Evolutionary conservation across 805 yeast species (phyloP).

Genomic region (Candida ascalaphidarum): DNA sequence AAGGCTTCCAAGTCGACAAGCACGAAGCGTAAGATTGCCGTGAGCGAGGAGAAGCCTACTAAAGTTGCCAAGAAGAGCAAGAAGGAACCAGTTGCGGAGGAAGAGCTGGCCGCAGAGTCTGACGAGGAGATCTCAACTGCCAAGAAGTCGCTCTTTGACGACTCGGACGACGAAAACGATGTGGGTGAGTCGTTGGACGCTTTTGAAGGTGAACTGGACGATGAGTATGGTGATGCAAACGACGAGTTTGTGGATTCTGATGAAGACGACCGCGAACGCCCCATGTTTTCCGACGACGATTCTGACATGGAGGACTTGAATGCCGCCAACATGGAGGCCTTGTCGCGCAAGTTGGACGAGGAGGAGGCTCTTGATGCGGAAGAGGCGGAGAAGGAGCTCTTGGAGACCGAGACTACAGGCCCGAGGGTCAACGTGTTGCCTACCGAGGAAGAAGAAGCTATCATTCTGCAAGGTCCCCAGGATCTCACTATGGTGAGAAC

Average conservation of each 20-base stretch:
- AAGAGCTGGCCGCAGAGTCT: slow-evolving; percentile 25
- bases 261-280: slow-evolving; percentile 50
- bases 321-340: slow-evolving; percentile 77
- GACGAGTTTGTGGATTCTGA: slow-evolving; percentile 44
- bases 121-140: slow-evolving; percentile 56
- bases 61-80: slow-evolving; percentile 15
- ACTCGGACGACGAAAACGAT: slow-evolving; percentile 58
- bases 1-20: slow-evolving; percentile 7
- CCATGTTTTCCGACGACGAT: slow-evolving; percentile 79
- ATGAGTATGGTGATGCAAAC: slow-evolving; percentile 32
- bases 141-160: slow-evolving; percentile 70
- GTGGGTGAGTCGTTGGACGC: slow-evolving; percentile 37
- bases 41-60: slow-evolving; percentile 8
- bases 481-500: slow-evolving; percentile 82
- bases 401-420: slow-evolving; percentile 46
- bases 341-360: slow-evolving; percentile 59
- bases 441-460: slow-evolving; percentile 48
- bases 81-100: slow-evolving; percentile 24
- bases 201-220: slow-evolving; percentile 20
- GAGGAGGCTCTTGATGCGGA: slow-evolving; percentile 40
- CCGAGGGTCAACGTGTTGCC: slow-evolving; percentile 79
- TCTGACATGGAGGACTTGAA: slow-evolving; percentile 61
- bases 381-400: slow-evolving; percentile 45
- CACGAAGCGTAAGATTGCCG: slow-evolving; percentile 6
- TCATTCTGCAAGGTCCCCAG: slow-evolving; percentile 44